Evolutionary conservation across 208 protist genomes (phyloP), one percentile per base, ranked within the genome.

Genomic region (Trypanosoma mega): DNA sequence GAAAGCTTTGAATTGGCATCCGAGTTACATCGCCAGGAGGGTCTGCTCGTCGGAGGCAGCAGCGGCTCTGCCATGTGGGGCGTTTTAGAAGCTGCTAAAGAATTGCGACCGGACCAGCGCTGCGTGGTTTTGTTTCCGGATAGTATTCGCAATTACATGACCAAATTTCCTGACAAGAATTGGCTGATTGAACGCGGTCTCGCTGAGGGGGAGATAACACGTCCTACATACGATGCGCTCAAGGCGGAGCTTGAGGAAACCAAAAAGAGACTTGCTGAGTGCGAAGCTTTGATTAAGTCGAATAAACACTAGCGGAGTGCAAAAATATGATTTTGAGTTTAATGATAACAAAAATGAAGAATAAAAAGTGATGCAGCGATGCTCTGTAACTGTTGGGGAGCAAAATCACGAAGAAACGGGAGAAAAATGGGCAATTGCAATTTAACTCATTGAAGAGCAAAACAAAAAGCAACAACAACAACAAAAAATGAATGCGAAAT

Each of bases 81-180:
- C 29, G 97, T 93, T 14, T 24, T 98, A 6, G 59, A 94, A 71
- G 96, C 92, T 21, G 94, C 95, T 30, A 98, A 97, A 65, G 65
- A 96, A 45, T 87, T 98, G 31, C 61, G 79, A 14, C 46, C 74
- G 23, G 90, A 90, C 49, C 78, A 98, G 78, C 80, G 90, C 68
- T 96, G 82, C 59, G 96, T 99, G 16, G 96, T 99, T 8, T 52
- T 99, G 26, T 87, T 99, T 16, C 77, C 97, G 3, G 98, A 99
- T 57, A 82, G 88, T 14, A 90, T 99, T 31, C 84, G 98, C 63
- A 99, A 99, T 81, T 99, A 99, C 85, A 93, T 99, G 92, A 91
- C 85, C 26, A 99, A 98, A 78, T 98, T 98, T 62, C 80, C 97
- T 14, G 82, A 94, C 59, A 80, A 88, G 62, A 96, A 98, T 69